phyloP scores from a whole-genome alignment of 345 rosid genomes.

The Citrus cavaleriei region DNA sequence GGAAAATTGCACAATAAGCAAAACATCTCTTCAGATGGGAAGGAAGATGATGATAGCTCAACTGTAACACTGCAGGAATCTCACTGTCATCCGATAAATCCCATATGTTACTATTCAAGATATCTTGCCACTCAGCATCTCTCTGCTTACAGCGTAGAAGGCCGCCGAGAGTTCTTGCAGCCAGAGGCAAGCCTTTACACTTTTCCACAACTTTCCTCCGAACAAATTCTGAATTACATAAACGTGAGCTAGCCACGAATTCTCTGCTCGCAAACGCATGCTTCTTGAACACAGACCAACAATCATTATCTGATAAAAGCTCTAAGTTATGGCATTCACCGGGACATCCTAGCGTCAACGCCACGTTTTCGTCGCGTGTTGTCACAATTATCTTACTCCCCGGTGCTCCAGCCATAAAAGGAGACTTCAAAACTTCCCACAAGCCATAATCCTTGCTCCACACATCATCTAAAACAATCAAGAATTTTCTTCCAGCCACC shows the following conservation, averaged over 20 bases:
- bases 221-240: not conserved
- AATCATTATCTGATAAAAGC: slow-evolving; percentile 9
- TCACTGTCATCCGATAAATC: not conserved
- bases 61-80: not conserved
- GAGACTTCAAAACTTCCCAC: not conserved
- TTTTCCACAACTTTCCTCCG: slow-evolving; percentile 9
- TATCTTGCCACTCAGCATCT: slow-evolving; percentile 2
- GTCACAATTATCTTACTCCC: not conserved
- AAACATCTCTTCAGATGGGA: slow-evolving; percentile 13
- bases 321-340: not conserved
- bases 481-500: not conserved
- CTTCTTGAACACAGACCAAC: slow-evolving; percentile 11
- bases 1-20: slow-evolving; percentile 18
- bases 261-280: slow-evolving; percentile 8
- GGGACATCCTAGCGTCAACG: not conserved
- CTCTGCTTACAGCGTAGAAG: slow-evolving; percentile 4
- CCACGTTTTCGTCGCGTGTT: not conserved
- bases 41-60: slow-evolving; percentile 11
- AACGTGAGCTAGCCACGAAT: not conserved
- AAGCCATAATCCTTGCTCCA: not conserved
- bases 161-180: slow-evolving; percentile 20
- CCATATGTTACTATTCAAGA: slow-evolving; percentile 7
- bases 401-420: not conserved
- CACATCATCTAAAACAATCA: slow-evolving; percentile 6
- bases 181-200: slow-evolving; percentile 22